A percentile compares a stretch with the other conserved stretches of the same genome.
Evolutionary conservation across 345 rosid species (phyloP).

Genomic region (Carallia brachiata): DNA sequence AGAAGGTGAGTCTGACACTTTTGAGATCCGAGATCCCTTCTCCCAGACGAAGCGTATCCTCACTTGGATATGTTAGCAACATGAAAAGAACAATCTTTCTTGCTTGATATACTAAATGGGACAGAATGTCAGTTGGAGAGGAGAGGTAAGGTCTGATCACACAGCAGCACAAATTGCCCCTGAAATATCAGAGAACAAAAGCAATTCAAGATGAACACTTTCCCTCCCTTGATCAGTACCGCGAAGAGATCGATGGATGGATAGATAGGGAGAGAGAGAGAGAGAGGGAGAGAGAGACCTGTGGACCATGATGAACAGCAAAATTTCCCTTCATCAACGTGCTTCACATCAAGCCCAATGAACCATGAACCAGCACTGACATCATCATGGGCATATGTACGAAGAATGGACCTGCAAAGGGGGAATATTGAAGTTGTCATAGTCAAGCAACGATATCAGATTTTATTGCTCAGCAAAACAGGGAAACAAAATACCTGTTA

Average conservation of each 20-base stretch:
- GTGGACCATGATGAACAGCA: conserved; percentile 78
- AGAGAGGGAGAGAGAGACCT: conserved; percentile 37
- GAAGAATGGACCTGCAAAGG: conserved; percentile 52
- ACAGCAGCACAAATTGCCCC: conserved; percentile 45
- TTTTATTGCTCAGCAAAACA: neutral
- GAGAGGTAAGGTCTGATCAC: conserved; percentile 19
- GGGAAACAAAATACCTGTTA: conserved; percentile 46
- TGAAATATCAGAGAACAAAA: conserved; percentile 7
- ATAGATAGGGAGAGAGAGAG: no score
- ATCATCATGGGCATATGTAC: conserved; percentile 68
- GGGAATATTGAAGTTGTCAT: neutral
- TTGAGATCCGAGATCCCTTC: no score
- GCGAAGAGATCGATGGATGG: no score
- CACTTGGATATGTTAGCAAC: no score
- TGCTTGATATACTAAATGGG: neutral
- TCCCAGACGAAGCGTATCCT: no score
- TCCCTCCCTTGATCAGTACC: neutral
- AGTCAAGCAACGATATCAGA: neutral
- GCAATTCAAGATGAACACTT: neutral
- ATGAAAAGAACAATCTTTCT: conserved; percentile 8
- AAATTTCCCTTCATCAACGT: conserved; percentile 64
- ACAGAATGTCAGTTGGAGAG: neutral
- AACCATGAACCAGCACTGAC: conserved; percentile 80
- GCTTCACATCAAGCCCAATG: conserved; percentile 50
- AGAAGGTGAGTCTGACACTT: no score